Base-by-base conservation (phyloP, 257 asterid genomes). In the Plantago ovata region DNA sequence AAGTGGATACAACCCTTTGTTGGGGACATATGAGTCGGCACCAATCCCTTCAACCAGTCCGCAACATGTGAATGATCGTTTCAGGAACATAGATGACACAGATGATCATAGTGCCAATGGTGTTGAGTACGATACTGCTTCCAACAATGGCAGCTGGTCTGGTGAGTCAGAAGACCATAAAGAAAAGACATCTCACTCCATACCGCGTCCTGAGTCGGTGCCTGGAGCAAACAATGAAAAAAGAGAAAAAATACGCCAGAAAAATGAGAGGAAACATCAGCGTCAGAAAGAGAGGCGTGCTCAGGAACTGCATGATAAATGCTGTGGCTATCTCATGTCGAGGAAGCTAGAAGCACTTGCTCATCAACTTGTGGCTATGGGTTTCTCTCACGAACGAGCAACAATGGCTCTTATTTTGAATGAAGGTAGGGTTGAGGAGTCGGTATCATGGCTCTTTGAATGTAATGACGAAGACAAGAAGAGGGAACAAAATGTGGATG, bases 61-160 rank as follows among this genome's bases (percentile, higher is more conserved):
- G 33, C 72, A 74, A 64, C 85, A 77, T 57, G 78, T 40, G 38
- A 89, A 82, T 72, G 87, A 92, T 39, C 95, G 98, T 61, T 93
- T 84, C 69, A 81, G 79, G 32, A 84, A 81, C 73, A 93, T 86
- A 53, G 95, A 89, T 19, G 98, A 93, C 66, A 60, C 81, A 10
- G 98, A 93, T 24, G 95, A 89, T 73, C 84, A 74, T 51, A 81
- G 67, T 60, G 89, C 83, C 55, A 81, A 67, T 33, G 86, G 81
- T 24, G 62, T 63, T 0, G 97, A 93, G 67, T 82, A 76, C 54
- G 98, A 93, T 70, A 72, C 80, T 46, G 78, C 81, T 56, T 93
- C 97, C 57, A 93, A 88, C 69, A 89, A 79, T 38, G 98, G 75
- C 56, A 89, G 98, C 68, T 92, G 94, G 96, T 92, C 98, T 57